Evolutionary conservation across 2,329 filamentous ascomycete genomes (phyloP), one percentile per base, ranked within the genome.

Genomic region (Leptographium galeiforme): DNA sequence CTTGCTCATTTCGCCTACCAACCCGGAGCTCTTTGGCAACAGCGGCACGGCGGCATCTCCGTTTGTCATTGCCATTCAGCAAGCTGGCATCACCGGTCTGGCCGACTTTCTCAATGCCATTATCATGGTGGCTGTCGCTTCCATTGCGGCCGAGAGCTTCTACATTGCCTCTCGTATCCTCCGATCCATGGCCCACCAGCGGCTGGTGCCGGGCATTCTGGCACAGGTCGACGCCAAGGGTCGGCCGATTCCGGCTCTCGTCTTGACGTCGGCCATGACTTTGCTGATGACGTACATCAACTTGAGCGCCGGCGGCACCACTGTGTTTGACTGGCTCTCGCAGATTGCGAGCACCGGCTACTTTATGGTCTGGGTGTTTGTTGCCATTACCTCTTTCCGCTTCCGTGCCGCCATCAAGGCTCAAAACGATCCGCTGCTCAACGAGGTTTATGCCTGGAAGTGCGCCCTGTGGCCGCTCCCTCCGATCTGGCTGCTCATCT

Each of bases 321-420:
- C 67, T 0, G 73, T 85, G n/a, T 84, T 87, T 55, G 70, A 74
- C 60, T 86, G 83, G 83, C 72, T 87, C 34, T 39, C 48, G 2
- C 52, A 51, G 43, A 54, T 54, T 40, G 48, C 52, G 8, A 54
- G 52, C 52, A 54, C 52, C 7, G 52, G 52, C 34, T 54, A 54
- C 30, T 54, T 54, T 18, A 51, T 54, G 52, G 52, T 54, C 14
- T 54, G 52, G 52, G 48, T 54, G 12, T 54, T 54, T 48, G 32
- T 54, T 3, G 52, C 33, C n/a, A 14, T 54, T 34, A 54, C 52
- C 1, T 54, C 52, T 8, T 51, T 54, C 25, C 52, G 52, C 25
- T 54, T 54, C 52, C 52, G 52, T 4, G 52, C 52, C n/a, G 48
- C 48, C 32, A 25, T 54, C 8, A 40, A 48, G 30, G 52, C 52